Percentiles rank a stretch among this genome's conserved stretches.
phyloP scores from a whole-genome alignment of 108 stramenopile species.

The Discostella stelligeroides region DNA sequence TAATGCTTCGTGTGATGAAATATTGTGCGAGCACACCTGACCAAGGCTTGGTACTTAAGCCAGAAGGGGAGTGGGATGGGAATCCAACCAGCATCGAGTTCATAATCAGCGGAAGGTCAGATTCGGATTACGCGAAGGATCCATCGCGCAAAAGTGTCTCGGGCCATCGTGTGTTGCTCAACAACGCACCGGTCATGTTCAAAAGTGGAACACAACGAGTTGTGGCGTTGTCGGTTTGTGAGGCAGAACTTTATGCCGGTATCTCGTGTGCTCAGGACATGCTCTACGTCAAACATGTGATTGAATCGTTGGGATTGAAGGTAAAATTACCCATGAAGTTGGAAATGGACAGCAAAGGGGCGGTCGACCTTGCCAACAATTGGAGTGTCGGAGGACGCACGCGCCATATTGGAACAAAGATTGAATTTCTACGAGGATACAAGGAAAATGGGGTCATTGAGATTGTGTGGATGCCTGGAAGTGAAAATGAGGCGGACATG shows the following conservation, averaged over 20 bases:
- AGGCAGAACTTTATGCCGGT: too few relatives aligned
- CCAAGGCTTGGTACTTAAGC: constrained; percentile 16
- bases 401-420: constrained; percentile 27
- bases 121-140: too few relatives aligned
- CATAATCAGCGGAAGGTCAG: too few relatives aligned
- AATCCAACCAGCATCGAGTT: neutral
- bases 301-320: constrained; percentile 22
- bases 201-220: constrained; percentile 33
- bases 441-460: constrained; percentile 28
- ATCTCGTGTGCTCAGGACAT: constrained; percentile 45
- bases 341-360: constrained; percentile 43
- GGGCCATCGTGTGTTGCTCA: constrained; percentile 3
- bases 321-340: constrained; percentile 43
- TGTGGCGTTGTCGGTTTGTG: constrained; percentile 43
- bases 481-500: constrained; percentile 13
- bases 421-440: constrained; percentile 32
- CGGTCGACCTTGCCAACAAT: constrained; percentile 29
- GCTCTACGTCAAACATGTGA: constrained; percentile 7
- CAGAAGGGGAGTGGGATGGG: constrained; percentile 31
- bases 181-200: too few relatives aligned
- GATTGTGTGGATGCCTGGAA: constrained; percentile 8
- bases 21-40: neutral
- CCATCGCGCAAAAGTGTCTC: too few relatives aligned
- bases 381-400: constrained; percentile 45
- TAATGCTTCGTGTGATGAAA: constrained; percentile 13